Percentiles rank a stretch among this genome's conserved stretches.
phyloP scores from a whole-genome alignment of 1,284 basidiomycete species.

The Boletus semigastroideus region DNA sequence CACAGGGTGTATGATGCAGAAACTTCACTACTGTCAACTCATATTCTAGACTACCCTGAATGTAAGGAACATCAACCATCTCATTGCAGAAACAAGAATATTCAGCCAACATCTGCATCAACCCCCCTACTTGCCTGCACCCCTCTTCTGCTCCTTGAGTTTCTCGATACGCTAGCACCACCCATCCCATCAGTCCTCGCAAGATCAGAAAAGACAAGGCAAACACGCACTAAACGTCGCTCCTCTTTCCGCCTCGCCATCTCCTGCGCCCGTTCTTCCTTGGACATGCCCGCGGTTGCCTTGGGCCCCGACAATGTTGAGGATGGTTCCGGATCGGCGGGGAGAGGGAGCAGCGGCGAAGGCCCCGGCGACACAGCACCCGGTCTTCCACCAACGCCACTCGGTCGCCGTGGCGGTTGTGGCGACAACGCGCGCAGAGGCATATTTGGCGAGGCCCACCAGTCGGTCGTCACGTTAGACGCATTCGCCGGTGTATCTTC shows the following conservation, averaged over 20 bases:
- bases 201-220: no score
- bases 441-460: constrained; percentile 21
- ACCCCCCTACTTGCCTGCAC: constrained; percentile 15
- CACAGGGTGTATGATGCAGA: no score
- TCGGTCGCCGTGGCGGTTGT: constrained; percentile 8
- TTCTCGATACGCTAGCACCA: constrained; percentile 43
- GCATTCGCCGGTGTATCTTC: constrained; percentile 8
- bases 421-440: constrained; percentile 17
- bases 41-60: no score
- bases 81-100: no score
- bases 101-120: no score
- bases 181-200: constrained; percentile 1
- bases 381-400: neutral
- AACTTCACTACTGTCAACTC: no score
- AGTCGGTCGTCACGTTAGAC: neutral
- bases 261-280: constrained; percentile 88
- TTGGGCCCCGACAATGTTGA: neutral
- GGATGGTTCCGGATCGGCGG: constrained; percentile 7
- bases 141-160: constrained; percentile 71
- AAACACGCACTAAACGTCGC: constrained; percentile 64
- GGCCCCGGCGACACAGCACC: constrained; percentile 14
- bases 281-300: constrained; percentile 51
- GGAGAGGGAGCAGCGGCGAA: constrained; percentile 1
- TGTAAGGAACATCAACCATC: no score
- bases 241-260: constrained; percentile 89